Base-by-base conservation (phyloP, 1,284 basidiomycete species). In the Porogramme epimiltina region DNA sequence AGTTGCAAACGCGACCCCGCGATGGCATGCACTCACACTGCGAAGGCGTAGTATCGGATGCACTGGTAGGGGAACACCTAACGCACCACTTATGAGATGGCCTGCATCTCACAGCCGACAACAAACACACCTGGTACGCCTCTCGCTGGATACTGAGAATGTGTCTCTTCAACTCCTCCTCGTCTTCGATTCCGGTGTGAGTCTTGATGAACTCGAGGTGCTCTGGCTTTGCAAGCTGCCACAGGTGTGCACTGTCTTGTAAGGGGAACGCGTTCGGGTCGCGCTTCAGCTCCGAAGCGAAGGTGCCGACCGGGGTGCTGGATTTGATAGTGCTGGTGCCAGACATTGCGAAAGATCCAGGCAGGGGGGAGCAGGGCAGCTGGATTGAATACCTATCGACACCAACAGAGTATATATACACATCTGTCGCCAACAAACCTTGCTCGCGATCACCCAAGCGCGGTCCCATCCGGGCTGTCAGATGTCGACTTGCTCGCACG, bases 131-230 rank as follows among this genome's bases (percentile, higher is more conserved):
- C 34, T 28, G 15, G 20, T 39, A 42, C 10, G 50, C 50, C 16
- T 72, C 70, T 33, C 45, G 53, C 52, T 76, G 77, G 20, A 77
- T 65, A 1, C 46, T 47, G 9, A 78, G 39, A 23, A 81, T 72
- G 60, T 81, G 79, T 42, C 63, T 45, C 61, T 69, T 77, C 45
- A 79, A 62, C 45, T 66, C 65, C 3, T 70, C 66, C 2, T 69
- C 67, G 48, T 72, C 64, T 3, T 66, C 47, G 22, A 78, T 76
- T 2, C 70, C 69, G n/a, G 73, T 76, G 42, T 68, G 65, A 10
- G 44, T 24, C 59, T 71, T 72, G 60, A 73, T 67, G 52, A 78
- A 76, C 2, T 59, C 62, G 13, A 66, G 33, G 42, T 75, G 70
- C 5, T 69, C 63, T 45, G 51, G 52, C 11, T 49, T 44, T 16